phyloP scores from a whole-genome alignment of 441 rosid species.

The Geranium incanum region DNA sequence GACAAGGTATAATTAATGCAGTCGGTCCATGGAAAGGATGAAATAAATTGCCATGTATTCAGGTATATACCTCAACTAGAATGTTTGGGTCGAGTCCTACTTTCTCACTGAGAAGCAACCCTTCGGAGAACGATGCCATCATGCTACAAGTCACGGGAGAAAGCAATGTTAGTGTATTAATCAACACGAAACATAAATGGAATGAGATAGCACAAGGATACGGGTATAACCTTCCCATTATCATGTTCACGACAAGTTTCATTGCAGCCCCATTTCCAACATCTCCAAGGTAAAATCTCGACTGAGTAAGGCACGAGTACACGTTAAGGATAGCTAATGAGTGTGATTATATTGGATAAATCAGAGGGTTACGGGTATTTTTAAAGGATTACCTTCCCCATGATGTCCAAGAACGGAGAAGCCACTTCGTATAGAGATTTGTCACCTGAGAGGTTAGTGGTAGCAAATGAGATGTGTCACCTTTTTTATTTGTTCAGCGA shows the following conservation, averaged over 20 bases:
- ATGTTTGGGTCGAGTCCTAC: slow-evolving; percentile 76
- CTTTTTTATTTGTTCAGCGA: background rate
- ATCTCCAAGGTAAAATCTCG: slow-evolving; percentile 81
- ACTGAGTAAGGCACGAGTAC: slow-evolving; percentile 36
- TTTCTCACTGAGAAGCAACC: slow-evolving; percentile 72
- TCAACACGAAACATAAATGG: slow-evolving; percentile 11
- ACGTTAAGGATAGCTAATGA: background rate
- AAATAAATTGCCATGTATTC: background rate
- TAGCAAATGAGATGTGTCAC: background rate
- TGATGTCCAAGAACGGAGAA: slow-evolving; percentile 63
- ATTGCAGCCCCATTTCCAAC: slow-evolving; percentile 94
- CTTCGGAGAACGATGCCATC: slow-evolving; percentile 93
- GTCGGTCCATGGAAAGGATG: no score
- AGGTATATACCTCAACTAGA: slow-evolving; percentile 58
- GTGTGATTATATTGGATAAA: background rate
- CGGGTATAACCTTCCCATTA: slow-evolving; percentile 75
- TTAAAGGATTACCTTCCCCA: slow-evolving; percentile 68
- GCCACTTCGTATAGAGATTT: slow-evolving; percentile 52
- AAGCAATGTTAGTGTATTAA: slow-evolving; percentile 12
- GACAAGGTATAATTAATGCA: background rate
- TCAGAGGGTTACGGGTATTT: background rate
- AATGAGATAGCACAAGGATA: background rate
- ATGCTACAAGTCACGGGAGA: slow-evolving; percentile 43
- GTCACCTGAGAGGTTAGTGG: slow-evolving; percentile 57
- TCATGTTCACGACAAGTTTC: slow-evolving; percentile 95